Evolutionary conservation across 1,284 basidiomycete genomes (phyloP), one percentile per base, ranked within the genome.

Genomic region (Takashimella koratensis): DNA sequence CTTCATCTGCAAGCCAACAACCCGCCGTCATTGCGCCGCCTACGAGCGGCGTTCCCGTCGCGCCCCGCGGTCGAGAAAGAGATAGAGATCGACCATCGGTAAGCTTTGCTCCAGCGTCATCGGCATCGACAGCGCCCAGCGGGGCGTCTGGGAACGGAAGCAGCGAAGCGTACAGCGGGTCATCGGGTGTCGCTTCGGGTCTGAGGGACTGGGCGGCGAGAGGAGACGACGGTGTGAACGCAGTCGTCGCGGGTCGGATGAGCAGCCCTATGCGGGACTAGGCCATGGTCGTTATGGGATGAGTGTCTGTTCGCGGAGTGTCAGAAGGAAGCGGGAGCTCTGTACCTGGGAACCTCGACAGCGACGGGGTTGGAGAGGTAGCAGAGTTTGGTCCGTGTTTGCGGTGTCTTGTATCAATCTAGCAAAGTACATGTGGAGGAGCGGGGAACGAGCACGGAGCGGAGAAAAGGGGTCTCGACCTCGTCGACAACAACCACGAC

Each of bases 31-130:
- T 8, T 8, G 16, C 8, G 12, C 20, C 43, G 23, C 6, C 43
- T 8, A 13, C 43, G 24, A 39, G 30, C 36, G 23, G 13, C 1
- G 20, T 19, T 22, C 20, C 21, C 16, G 47, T 42, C 47, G 47
- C 13, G 23, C 40, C 36, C 12, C 21, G 47, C 5, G 47, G 36
- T 6, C 21, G 47, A 12, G 39, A 49, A 22, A 39, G 47, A 16
- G 25, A 39, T 23, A 41, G 47, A 22, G 26, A 23, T 12, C 46
- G 52, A 26, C 48, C 53, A n/a, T 26, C 19, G 11, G 48, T 54
- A 13, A 30, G 23, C 6, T 47, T 54, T 50, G 39, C 53, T 24
- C 44, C 43, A 1, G 20, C 12, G 27, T n/a, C 43, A 45, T 23
- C 21, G 21, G 19, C 20, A n/a, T 45, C 43, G 10, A n/a, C 21